Base-by-base conservation (phyloP, 1,284 basidiomycete genomes). In the Fomitopsis pinicola region DNA sequence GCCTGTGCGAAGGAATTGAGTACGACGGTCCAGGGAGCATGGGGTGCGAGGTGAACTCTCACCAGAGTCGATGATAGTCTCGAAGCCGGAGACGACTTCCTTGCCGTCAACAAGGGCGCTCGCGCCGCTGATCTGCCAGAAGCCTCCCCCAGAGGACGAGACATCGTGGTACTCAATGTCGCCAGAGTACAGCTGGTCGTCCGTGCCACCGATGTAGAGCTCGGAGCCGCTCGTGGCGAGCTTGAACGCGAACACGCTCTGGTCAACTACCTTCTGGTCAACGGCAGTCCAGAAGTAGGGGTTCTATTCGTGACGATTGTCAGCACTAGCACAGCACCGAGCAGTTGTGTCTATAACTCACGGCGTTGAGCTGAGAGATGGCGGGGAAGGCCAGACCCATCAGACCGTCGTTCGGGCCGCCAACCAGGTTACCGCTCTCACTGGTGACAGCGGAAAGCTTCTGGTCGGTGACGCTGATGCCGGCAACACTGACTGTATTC, bases 161-260 rank as follows among this genome's bases (percentile, higher is more conserved):
- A 60, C 19, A n/a, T 17, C 14, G 50, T 67, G 64, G 48, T 63
- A 66, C 55, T 63, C 65, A 60, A 80, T 68, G 28, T 62, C 63
- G 62, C 71, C 81, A n/a, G 68, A 75, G 67, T 80, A 81, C 46
- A 77, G 64, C 6, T 61, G 56, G 5, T 63, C 66, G 64, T 85
- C 72, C 0, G 75, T 72, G 12, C 83, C 85, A 53, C 89, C 89
- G 56, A 91, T 75, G 67, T 75, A 81, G 15, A 91, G 80, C 67
- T 84, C 80, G 22, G 80, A 79, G 10, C 76, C 76, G 22, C 67
- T 62, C 2, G 66, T 50, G 9, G 78, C 70, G 48, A 89, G 77
- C 61, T 83, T 82, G 71, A 89, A 81, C 17, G 78, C 77, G 65
- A 89, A 89, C 56, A 81, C 76, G 35, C 76, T 67, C 28, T 74